Conservation (phyloP, 169 alveolate species). For the Plasmodium inui region DNA sequence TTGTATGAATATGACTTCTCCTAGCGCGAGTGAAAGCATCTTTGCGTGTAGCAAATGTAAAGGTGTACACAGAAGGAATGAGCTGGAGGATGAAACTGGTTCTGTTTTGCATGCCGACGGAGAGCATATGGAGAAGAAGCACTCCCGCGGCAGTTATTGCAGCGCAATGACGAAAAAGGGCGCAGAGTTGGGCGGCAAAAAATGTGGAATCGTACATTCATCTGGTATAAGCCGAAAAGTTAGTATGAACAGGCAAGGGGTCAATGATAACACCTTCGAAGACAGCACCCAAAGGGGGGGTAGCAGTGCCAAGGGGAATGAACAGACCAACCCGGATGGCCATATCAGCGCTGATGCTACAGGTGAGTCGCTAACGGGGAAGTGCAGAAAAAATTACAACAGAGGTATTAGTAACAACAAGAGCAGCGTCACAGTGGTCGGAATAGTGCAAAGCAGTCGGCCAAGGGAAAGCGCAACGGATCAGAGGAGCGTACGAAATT, state of each 20-base stretch:
- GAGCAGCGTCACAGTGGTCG: neutral
- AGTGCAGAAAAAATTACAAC: neutral
- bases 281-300: neutral
- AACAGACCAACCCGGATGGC: neutral
- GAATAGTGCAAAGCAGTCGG: neutral
- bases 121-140: slow-evolving; percentile 1
- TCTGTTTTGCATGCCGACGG: neutral
- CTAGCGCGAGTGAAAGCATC: neutral
- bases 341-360: neutral
- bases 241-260: neutral
- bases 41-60: neutral
- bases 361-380: neutral
- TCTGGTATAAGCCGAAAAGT: neutral
- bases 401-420: neutral
- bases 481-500: neutral
- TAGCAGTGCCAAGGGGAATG: neutral
- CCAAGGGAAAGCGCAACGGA: neutral
- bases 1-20: neutral
- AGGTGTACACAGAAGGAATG: neutral
- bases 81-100: neutral
- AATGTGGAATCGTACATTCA: neutral
- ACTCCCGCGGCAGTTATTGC: neutral
- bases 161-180: neutral
- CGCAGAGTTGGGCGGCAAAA: neutral
- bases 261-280: neutral